Percentiles rank a stretch among this genome's conserved stretches.
These are phyloP conservation scores for Nitzschia putrida DNA, from an alignment of 108 stramenopile genomes.

Conservation along the genomic window DNA sequence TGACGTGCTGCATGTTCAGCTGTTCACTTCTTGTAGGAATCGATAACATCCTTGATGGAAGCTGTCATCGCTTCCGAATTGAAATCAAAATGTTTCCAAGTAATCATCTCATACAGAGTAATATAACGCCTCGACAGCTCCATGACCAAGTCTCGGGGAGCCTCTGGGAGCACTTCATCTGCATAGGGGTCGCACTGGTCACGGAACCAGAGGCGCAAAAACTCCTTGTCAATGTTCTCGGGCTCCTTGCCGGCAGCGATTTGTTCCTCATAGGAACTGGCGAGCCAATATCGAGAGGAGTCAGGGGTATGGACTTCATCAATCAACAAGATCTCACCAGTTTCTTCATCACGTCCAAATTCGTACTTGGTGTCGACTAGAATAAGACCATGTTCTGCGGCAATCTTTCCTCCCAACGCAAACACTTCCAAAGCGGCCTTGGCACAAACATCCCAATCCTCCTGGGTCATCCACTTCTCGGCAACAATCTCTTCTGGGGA, in stretches of 20 bases:
- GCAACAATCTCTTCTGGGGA: constrained; percentile 84
- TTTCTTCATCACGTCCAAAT: constrained; percentile 87
- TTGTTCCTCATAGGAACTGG: constrained; percentile 82
- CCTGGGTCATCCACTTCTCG: constrained; percentile 87
- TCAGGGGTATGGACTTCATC: constrained; percentile 99
- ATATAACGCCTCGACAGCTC: constrained; percentile 95
- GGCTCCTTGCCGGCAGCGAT: constrained; percentile 89
- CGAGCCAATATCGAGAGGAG: constrained; percentile 96
- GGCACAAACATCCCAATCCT: constrained; percentile 81
- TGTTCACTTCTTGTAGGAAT: constrained; percentile 22
- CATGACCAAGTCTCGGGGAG: constrained; percentile 91
- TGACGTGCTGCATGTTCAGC: too few species aligned
- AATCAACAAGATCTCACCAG: constrained; percentile 86
- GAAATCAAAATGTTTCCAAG: constrained; percentile 86
- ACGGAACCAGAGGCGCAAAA: constrained; percentile 95
- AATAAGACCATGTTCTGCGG: constrained; percentile 86
- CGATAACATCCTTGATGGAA: constrained; percentile 62
- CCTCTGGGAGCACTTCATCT: constrained; percentile 89
- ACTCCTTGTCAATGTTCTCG: constrained; percentile 99
- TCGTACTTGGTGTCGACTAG: constrained; percentile 99
- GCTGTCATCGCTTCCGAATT: constrained; percentile 5
- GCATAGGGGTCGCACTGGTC: constrained; percentile 98
- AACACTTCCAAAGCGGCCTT: constrained; percentile 77
- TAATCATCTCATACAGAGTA: constrained; percentile 95
- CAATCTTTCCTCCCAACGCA: constrained; percentile 86